Evolutionary conservation across 257 asterid species (phyloP).

Genomic region (Eustoma russellianum): DNA sequence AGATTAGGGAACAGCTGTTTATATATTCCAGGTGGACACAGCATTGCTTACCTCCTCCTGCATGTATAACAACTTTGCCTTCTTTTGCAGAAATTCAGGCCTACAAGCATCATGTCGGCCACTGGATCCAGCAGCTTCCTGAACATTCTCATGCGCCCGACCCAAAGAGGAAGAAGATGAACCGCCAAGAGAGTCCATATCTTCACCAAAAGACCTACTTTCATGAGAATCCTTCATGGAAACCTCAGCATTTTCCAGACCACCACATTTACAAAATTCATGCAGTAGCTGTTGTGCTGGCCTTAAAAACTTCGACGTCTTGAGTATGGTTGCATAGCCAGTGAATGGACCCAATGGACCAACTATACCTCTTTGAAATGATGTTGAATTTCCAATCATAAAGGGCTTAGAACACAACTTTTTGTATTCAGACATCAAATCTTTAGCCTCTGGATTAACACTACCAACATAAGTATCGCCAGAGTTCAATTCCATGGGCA

Average conservation of each 20-base stretch:
- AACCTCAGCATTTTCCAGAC: slow-evolving; percentile 9
- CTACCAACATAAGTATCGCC: slow-evolving; percentile 1
- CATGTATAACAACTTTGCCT: slow-evolving; percentile 31
- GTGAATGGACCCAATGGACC: slow-evolving; percentile 86
- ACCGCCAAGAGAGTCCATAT: slow-evolving; percentile 18
- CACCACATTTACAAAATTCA: slow-evolving; percentile 35
- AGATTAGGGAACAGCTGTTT: no score
- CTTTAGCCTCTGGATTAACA: slow-evolving; percentile 3
- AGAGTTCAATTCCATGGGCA: slow-evolving; percentile 12
- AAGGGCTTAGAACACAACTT: slow-evolving; percentile 13
- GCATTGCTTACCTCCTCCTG: slow-evolving; percentile 29
- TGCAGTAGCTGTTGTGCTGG: slow-evolving; percentile 62
- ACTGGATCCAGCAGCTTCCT: slow-evolving; percentile 15
- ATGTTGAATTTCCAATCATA: slow-evolving; percentile 7
- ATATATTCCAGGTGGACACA: no score
- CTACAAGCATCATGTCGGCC: slow-evolving; percentile 13
- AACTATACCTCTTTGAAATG: slow-evolving; percentile 23
- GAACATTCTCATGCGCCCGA: slow-evolving; percentile 16
- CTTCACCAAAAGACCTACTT: slow-evolving; percentile 18
- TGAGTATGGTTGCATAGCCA: slow-evolving; percentile 62
- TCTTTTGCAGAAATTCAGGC: slow-evolving; percentile 32
- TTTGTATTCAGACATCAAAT: slow-evolving; percentile 20
- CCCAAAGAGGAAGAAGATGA: slow-evolving; percentile 20
- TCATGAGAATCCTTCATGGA: slow-evolving; percentile 15
- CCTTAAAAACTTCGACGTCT: slow-evolving; percentile 45